Conservation (phyloP, 169 alveolate species). For the Plasmodium berghei region DNA sequence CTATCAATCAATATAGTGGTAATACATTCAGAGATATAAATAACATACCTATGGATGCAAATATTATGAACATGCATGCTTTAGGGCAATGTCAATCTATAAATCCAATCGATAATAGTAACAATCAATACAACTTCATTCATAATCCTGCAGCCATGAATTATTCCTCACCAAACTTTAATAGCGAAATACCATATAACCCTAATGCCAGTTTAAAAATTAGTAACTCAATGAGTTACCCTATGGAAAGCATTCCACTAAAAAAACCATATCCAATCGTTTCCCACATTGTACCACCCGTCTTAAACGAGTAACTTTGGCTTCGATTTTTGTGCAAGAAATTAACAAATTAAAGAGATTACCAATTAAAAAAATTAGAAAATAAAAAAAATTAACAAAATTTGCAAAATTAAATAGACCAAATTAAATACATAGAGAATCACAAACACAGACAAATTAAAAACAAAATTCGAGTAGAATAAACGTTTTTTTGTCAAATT, state of each 20-base stretch:
- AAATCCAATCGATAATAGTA: neutral
- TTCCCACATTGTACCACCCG: slow-evolving; percentile 4
- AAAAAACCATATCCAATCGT: neutral
- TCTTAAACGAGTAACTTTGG: neutral
- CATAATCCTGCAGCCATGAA: neutral
- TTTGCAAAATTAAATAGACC: no score
- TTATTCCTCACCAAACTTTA: neutral
- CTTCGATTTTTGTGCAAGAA: neutral
- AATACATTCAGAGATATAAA: neutral
- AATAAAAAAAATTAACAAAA: no score
- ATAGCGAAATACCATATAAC: neutral
- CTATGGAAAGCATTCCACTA: neutral
- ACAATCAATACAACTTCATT: neutral
- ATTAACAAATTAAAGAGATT: no score
- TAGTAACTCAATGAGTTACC: neutral
- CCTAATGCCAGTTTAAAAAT: neutral
- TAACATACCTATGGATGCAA: neutral
- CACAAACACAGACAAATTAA: neutral
- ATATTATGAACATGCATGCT: neutral
- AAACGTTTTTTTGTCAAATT: no score
- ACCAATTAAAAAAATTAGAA: no score
- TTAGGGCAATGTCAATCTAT: no score
- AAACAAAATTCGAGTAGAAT: neutral
- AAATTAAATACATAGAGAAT: no score
- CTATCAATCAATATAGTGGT: no score